A percentile compares a stretch with the other conserved stretches of the same genome.
Conservation (phyloP, 2,329 filamentous ascomycete species). For the Phymatotrichopsis omnivora region DNA sequence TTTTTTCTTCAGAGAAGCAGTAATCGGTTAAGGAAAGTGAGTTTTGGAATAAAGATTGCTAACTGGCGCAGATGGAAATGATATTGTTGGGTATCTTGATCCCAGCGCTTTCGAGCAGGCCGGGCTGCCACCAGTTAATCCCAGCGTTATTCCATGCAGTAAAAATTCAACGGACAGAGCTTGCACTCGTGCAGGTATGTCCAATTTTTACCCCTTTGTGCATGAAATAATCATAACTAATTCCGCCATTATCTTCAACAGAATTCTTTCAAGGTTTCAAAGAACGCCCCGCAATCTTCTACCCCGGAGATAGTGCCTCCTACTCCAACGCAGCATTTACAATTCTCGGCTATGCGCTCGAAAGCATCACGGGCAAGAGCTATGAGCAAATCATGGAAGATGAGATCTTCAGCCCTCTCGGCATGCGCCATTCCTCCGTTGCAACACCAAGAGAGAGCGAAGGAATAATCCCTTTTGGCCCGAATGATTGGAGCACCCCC, state of each 20-base stretch:
- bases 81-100: no score
- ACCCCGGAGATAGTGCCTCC: slow-evolving; percentile 32
- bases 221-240: not conserved
- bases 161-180: not conserved
- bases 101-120: not conserved
- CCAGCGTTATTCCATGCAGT: not conserved
- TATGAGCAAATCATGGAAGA: slow-evolving; percentile 30
- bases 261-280: slow-evolving; percentile 12
- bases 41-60: no score
- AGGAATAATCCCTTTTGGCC: slow-evolving; percentile 22
- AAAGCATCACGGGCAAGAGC: slow-evolving; percentile 29
- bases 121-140: not conserved
- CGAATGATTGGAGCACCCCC: slow-evolving; percentile 19
- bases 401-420: slow-evolving; percentile 30
- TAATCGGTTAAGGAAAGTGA: no score
- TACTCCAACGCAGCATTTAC: slow-evolving; percentile 40
- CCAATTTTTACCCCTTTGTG: not conserved
- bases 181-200: not conserved
- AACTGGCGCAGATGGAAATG: no score
- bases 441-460: slow-evolving; percentile 7
- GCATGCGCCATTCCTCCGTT: slow-evolving; percentile 23
- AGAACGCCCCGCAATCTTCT: slow-evolving; percentile 32
- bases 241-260: no score
- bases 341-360: slow-evolving; percentile 35
- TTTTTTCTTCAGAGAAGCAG: no score